These are phyloP conservation scores for Huntiella bhutanensis DNA, from an alignment of 2,329 filamentous ascomycete genomes.

Conservation along the genomic window DNA sequence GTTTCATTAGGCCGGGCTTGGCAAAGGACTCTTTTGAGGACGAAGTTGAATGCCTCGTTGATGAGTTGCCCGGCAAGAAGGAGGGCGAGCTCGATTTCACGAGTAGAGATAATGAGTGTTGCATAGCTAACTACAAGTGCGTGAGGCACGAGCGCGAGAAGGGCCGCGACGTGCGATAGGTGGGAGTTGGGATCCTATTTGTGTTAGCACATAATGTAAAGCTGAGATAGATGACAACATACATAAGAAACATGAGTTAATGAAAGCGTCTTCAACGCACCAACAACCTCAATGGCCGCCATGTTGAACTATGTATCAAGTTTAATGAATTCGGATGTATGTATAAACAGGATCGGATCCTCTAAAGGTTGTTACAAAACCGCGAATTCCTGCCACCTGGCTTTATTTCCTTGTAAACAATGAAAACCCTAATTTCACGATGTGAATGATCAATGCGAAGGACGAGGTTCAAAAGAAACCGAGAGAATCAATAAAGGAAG, in stretches of 20 bases:
- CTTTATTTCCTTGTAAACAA: no score
- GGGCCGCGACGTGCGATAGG: slow-evolving; percentile 75
- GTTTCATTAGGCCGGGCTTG: slow-evolving; percentile 71
- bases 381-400: no score
- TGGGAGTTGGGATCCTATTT: slow-evolving; percentile 64
- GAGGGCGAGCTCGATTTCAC: slow-evolving; percentile 72
- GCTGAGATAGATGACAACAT: slow-evolving; percentile 18
- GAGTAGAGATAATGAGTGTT: slow-evolving; percentile 75
- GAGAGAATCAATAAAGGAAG: no score
- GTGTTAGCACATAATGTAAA: neutral
- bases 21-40: slow-evolving; percentile 75
- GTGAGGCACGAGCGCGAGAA: slow-evolving; percentile 85
- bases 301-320: no score
- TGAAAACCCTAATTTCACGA: no score
- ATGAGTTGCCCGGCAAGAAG: slow-evolving; percentile 84
- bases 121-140: slow-evolving; percentile 78
- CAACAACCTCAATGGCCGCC: no score
- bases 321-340: no score
- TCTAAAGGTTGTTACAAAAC: no score
- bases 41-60: slow-evolving; percentile 82
- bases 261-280: slow-evolving; percentile 33
- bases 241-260: slow-evolving; percentile 95
- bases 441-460: no score
- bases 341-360: no score
- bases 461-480: no score